Evolutionary conservation across 345 rosid species (phyloP).

Genomic region (Angophora floribunda): DNA sequence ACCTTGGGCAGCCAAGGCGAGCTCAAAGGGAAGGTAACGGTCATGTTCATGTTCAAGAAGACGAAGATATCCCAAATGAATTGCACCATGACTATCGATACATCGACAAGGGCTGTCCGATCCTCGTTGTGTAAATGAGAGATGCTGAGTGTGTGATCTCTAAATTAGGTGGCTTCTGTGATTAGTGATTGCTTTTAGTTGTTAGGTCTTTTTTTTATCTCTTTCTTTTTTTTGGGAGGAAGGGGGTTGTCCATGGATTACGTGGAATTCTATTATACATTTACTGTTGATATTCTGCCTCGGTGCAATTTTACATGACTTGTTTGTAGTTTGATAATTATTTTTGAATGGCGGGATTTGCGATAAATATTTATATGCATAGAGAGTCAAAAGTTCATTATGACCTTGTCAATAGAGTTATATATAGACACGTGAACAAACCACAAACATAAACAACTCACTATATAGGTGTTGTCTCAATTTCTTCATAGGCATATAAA

Average conservation of each 20-base stretch:
- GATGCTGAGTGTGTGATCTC: neutral
- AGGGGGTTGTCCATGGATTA: neutral
- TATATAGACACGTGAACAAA: too few species aligned
- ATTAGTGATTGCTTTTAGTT: neutral
- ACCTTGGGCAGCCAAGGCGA: neutral
- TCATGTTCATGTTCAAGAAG: constrained; percentile 4
- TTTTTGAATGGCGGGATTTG: neutral
- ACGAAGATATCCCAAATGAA: neutral
- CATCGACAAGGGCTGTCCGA: neutral
- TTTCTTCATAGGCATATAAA: too few species aligned
- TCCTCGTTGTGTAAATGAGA: neutral
- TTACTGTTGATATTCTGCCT: neutral
- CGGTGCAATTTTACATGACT: neutral
- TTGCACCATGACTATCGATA: neutral
- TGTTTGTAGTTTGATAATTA: neutral
- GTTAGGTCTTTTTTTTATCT: neutral
- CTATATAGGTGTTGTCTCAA: too few species aligned
- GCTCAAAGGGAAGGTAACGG: neutral
- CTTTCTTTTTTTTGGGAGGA: neutral
- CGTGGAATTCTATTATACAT: neutral
- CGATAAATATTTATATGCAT: accelerated
- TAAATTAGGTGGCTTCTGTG: neutral
- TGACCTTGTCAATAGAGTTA: too few species aligned
- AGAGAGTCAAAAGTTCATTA: too few species aligned
- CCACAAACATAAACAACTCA: too few species aligned